Conservation (phyloP, 1,284 basidiomycete genomes). For the Phlebopus sp. region DNA sequence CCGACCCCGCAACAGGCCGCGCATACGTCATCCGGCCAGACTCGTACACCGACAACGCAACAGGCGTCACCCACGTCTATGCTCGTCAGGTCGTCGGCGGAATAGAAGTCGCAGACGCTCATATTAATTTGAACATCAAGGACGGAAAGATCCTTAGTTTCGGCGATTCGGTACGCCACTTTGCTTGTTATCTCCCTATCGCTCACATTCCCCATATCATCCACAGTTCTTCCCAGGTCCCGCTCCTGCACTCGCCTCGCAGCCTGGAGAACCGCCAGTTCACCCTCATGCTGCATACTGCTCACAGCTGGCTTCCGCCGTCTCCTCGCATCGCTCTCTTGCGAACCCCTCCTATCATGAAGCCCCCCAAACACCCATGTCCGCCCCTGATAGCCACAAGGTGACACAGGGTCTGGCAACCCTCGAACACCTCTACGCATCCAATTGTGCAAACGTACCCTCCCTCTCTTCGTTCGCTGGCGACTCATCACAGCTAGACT, state of each 20-base stretch:
- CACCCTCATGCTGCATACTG: slow-evolving; percentile 63
- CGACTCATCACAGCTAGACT: slow-evolving; percentile 13
- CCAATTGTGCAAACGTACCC: slow-evolving; percentile 54
- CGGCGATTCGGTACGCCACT: slow-evolving; percentile 67
- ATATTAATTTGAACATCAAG: slow-evolving; percentile 88
- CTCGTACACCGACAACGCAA: slow-evolving; percentile 83
- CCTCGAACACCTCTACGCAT: slow-evolving; percentile 44
- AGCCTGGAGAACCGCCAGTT: slow-evolving; percentile 33
- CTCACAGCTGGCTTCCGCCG: slow-evolving; percentile 38
- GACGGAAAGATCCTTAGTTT: slow-evolving; percentile 77
- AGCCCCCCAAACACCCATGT: slow-evolving; percentile 10
- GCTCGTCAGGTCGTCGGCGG: slow-evolving; percentile 79
- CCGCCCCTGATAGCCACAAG: slow-evolving; percentile 15
- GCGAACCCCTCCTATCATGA: not conserved
- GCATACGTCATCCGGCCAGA: slow-evolving; percentile 67
- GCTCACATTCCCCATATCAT: slow-evolving; percentile 5
- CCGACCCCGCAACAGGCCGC: slow-evolving; percentile 33
- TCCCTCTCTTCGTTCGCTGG: slow-evolving; percentile 21
- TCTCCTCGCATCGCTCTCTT: slow-evolving; percentile 18
- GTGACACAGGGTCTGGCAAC: slow-evolving; percentile 28
- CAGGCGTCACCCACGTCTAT: slow-evolving; percentile 84
- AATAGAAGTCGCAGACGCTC: slow-evolving; percentile 83
- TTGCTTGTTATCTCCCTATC: slow-evolving; percentile 16
- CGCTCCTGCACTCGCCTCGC: slow-evolving; percentile 28
- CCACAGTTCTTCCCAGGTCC: slow-evolving; percentile 65